Percentiles rank a stretch among this genome's conserved stretches.
Evolutionary conservation across 148 eudicot genomes (phyloP).

Genomic region (Limonium bicolor): DNA sequence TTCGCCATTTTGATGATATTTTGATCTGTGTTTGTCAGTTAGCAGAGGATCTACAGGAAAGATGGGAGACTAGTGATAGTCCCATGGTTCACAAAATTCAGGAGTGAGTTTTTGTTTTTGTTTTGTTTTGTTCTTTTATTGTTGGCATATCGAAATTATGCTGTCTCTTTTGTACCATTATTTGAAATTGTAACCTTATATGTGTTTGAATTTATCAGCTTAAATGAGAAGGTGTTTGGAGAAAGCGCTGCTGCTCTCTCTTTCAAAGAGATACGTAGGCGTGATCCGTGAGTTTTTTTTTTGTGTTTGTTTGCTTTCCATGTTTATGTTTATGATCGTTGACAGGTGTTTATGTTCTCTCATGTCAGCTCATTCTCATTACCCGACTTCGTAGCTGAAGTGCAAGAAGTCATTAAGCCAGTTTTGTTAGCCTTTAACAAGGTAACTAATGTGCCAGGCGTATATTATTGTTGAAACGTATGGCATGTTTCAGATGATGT

Average conservation of each 20-base stretch:
- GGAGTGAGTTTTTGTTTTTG: slow-evolving; percentile 39
- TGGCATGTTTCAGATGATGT: too few species aligned
- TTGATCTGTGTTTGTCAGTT: slow-evolving; percentile 32
- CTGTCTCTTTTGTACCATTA: too few species aligned
- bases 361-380: slow-evolving; percentile 52
- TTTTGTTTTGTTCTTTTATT: not conserved
- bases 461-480: not conserved
- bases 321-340: not conserved
- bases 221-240: slow-evolving; percentile 71
- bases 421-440: slow-evolving; percentile 63
- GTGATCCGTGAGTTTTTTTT: slow-evolving; percentile 62
- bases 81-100: slow-evolving; percentile 87
- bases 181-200: too few species aligned
- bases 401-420: slow-evolving; percentile 76
- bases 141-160: too few species aligned
- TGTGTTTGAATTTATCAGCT: slow-evolving; percentile 46
- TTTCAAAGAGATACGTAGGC: slow-evolving; percentile 78
- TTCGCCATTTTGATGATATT: too few species aligned
- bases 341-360: slow-evolving; percentile 1
- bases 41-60: slow-evolving; percentile 76
- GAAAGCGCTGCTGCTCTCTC: slow-evolving; percentile 73
- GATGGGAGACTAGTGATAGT: slow-evolving; percentile 91
- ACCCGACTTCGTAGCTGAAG: slow-evolving; percentile 81
- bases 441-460: slow-evolving; percentile 19
- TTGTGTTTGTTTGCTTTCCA: slow-evolving; percentile 7